A percentile compares a stretch with the other conserved stretches of the same genome.
These are phyloP conservation scores for Lepraria neglecta DNA, from an alignment of 495 filamentous ascomycete species.

Conservation along the genomic window DNA sequence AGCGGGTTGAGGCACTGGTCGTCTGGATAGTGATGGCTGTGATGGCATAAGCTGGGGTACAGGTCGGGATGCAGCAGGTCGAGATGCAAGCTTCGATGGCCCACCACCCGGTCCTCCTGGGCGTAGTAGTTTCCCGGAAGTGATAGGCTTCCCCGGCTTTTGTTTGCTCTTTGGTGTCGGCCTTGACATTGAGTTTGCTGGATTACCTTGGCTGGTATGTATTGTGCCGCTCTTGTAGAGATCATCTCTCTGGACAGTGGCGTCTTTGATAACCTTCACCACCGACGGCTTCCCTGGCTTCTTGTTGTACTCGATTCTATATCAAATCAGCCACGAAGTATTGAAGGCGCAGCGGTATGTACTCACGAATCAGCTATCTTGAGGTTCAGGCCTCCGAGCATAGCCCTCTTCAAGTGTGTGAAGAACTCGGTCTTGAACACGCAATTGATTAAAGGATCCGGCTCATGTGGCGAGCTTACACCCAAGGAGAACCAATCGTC, in stretches of 20 bases:
- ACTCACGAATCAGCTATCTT: conserved; percentile 66
- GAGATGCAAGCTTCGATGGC: conserved; percentile 60
- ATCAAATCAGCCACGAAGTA: conserved; percentile 28
- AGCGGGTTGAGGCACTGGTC: conserved; percentile 40
- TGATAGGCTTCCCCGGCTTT: conserved; percentile 81
- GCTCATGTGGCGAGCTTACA: conserved; percentile 77
- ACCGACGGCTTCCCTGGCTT: conserved; percentile 87
- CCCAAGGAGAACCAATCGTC: conserved; percentile 97
- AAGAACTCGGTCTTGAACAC: conserved; percentile 97
- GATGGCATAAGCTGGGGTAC: conserved; percentile 37
- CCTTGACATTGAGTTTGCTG: conserved; percentile 71
- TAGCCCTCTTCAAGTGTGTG: conserved; percentile 70
- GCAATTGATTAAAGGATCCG: conserved; percentile 87
- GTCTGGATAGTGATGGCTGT: conserved; percentile 22
- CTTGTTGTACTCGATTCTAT: conserved; percentile 88
- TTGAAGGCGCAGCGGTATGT: background rate
- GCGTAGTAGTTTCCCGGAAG: conserved; percentile 78
- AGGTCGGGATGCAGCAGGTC: conserved; percentile 44
- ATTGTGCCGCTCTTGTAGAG: conserved; percentile 90
- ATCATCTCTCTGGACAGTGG: conserved; percentile 61
- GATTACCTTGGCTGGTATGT: conserved; percentile 79
- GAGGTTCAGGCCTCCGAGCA: conserved; percentile 72
- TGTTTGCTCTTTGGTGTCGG: conserved; percentile 82
- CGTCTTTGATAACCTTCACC: conserved; percentile 87
- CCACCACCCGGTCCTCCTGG: conserved; percentile 82